These are phyloP conservation scores for Phaffia tasmanica DNA, from an alignment of 768 basidiomycete species.

Conservation along the genomic window DNA sequence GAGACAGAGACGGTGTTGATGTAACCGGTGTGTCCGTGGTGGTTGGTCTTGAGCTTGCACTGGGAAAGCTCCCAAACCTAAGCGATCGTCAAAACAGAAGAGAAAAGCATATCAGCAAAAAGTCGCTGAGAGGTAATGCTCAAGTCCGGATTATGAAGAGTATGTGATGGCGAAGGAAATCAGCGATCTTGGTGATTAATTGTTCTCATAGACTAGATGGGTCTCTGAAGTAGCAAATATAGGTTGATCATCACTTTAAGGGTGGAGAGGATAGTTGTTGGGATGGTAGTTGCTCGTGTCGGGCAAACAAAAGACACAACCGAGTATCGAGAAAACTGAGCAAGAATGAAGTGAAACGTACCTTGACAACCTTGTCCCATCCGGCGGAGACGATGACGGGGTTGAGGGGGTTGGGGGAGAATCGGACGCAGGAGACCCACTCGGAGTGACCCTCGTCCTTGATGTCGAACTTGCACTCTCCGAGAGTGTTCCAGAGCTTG, in stretches of 20 bases:
- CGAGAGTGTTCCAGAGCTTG: constrained; percentile 99
- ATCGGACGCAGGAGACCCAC: constrained; percentile 99
- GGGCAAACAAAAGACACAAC: constrained; percentile 20
- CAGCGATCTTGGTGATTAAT: constrained; percentile 72
- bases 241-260: constrained; percentile 41
- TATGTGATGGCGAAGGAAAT: constrained; percentile 41
- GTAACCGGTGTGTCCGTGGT: constrained; percentile 98
- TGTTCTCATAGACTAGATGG: constrained; percentile 57
- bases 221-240: constrained; percentile 88
- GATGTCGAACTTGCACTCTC: constrained; percentile 99
- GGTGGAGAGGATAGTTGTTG: constrained; percentile 4
- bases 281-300: not conserved
- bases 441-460: constrained; percentile 96
- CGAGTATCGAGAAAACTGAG: not conserved
- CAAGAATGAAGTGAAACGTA: constrained; percentile 40
- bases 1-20: constrained; percentile 98
- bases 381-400: constrained; percentile 98
- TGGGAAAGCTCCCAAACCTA: constrained; percentile 99
- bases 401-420: constrained; percentile 94
- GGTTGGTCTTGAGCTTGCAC: constrained; percentile 99
- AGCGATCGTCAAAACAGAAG: constrained; percentile 1
- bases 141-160: not conserved
- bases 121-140: not conserved
- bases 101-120: not conserved
- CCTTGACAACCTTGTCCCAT: constrained; percentile 99